Evolutionary conservation across 2,329 filamentous ascomycete genomes (phyloP), one percentile per base, ranked within the genome.

Genomic region (Ascochyta pisi): DNA sequence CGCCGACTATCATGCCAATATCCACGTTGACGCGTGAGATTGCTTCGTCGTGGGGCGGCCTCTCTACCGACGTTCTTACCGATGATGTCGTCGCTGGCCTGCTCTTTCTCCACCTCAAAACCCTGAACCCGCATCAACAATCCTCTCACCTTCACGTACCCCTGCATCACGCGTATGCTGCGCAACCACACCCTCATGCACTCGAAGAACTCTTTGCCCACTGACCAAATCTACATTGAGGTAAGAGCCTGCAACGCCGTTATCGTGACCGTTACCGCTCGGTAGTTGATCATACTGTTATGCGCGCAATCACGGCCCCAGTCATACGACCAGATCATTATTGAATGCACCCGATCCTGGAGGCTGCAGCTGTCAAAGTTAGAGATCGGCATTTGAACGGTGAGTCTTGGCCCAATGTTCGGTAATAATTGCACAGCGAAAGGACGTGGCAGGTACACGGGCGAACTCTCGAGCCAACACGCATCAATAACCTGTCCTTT

Each of bases 101-200:
- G 29, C 34, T 19, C 34, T 23, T 39, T 49, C 34, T 33, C 35
- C 44, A 38, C 26, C 44, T 8, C 15, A 23, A 0, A 23, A 33
- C 34, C 35, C n/a, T 38, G 35, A 22, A 34, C 38, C 44, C 33
- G 45, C 40, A 45, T 24, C 52, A 29, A 24, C 27, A n/a, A 27
- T 40, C 12, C 26, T 26, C 43, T 41, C 51, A 35, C 23, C 34
- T 31, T 15, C 15, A 40, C 42, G 10, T 22, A 37, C 29, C 41
- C 52, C 46, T 50, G 41, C 38, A 48, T 33, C n/a, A 47, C 43
- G 38, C 41, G 42, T 50, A 56, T 56, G 53, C 42, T 47, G 53
- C 53, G 19, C 53, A 39, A 47, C 42, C 47, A 56, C 37, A 38
- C 22, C 37, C 24, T 27, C 24, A 43, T 47, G 42, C 47, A 24